These are phyloP conservation scores for Geotrichum citri-aurantii DNA, from an alignment of 1,139 yeast genomes.

Conservation along the genomic window DNA sequence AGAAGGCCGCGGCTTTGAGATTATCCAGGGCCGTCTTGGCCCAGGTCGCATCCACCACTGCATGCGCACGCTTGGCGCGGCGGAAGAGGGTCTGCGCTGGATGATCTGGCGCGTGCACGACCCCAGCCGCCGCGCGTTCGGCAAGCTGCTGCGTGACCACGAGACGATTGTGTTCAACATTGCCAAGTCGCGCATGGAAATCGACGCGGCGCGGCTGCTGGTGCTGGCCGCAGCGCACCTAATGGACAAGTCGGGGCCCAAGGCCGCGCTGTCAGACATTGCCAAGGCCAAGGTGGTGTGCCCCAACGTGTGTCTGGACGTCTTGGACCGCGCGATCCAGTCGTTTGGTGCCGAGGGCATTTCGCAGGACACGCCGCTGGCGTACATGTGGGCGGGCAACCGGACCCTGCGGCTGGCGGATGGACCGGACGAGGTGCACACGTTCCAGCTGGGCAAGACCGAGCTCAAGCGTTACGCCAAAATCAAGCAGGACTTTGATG, in stretches of 20 bases:
- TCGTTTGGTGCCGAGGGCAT: constrained; percentile 68
- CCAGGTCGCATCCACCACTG: constrained; percentile 75
- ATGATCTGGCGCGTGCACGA: constrained; percentile 51
- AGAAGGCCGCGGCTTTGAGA: constrained; percentile 60
- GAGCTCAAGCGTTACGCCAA: constrained; percentile 30
- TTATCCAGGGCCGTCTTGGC: constrained; percentile 64
- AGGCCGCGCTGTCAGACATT: constrained; percentile 53
- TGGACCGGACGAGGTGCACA: constrained; percentile 72
- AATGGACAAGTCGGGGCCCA: constrained; percentile 53
- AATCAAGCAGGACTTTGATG: constrained; percentile 10
- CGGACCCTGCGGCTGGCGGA: constrained; percentile 66
- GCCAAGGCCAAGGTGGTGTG: constrained; percentile 67
- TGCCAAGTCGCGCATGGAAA: constrained; percentile 55
- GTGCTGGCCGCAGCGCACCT: constrained; percentile 63
- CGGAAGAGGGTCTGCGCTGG: constrained; percentile 53
- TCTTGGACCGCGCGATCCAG: constrained; percentile 65
- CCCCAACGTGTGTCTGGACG: constrained; percentile 50
- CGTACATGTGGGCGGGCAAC: constrained; percentile 50
- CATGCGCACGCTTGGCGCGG: constrained; percentile 64
- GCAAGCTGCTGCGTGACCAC: constrained; percentile 48
- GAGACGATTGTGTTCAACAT: constrained; percentile 49
- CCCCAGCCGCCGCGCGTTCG: constrained; percentile 49
- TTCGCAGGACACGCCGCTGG: constrained; percentile 56
- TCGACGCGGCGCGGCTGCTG: constrained; percentile 52
- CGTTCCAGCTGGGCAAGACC: constrained; percentile 52